phyloP scores from a whole-genome alignment of 2,329 filamentous ascomycete genomes.

The Taxawa tesnikishii region DNA sequence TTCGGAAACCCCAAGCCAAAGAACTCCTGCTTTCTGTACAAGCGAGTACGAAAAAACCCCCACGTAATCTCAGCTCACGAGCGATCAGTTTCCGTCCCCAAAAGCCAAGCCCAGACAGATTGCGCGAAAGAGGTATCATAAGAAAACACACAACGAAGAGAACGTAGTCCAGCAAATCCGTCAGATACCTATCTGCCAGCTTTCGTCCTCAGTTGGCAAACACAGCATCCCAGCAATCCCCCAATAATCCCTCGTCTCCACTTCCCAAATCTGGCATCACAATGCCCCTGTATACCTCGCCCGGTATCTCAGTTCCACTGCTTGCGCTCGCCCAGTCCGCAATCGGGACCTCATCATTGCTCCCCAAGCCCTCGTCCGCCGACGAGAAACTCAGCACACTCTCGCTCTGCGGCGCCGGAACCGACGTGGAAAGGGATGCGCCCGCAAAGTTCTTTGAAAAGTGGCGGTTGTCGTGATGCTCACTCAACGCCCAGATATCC shows the following conservation, averaged over 20 bases:
- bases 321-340: constrained; percentile 8
- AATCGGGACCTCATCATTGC: not conserved
- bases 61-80: too few species aligned
- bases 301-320: constrained; percentile 11
- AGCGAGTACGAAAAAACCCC: too few species aligned
- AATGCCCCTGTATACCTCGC: constrained; percentile 16
- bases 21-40: too few species aligned
- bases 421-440: constrained; percentile 2
- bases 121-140: too few species aligned
- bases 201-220: constrained; percentile 3
- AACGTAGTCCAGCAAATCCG: too few species aligned
- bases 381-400: constrained; percentile 37
- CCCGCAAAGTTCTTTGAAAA: too few species aligned
- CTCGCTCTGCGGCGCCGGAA: constrained; percentile 26
- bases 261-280: constrained; percentile 15
- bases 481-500: constrained; percentile 18
- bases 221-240: constrained; percentile 2
- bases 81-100: too few species aligned
- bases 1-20: too few species aligned
- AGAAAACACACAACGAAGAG: too few species aligned
- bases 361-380: not conserved
- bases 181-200: too few species aligned
- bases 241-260: constrained; percentile 9
- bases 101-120: too few species aligned
- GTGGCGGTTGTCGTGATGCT: too few species aligned